Conservation (phyloP, 225 moss, liverwort and hornwort species). For the Asterella californica region DNA sequence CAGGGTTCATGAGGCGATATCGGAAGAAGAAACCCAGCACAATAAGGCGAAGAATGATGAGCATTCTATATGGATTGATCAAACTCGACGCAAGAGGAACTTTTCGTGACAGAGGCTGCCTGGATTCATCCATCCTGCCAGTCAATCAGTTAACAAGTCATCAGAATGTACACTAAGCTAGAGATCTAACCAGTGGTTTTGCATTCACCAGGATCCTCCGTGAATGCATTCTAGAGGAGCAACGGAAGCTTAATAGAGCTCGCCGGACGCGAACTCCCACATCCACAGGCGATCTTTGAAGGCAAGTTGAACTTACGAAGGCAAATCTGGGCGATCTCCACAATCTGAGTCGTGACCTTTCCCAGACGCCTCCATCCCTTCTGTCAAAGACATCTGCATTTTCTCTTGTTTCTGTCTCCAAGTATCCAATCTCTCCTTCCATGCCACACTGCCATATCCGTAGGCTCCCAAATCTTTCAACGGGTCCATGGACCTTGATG, state of each 20-base stretch:
- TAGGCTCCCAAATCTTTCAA: slow-evolving; percentile 51
- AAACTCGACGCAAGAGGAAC: slow-evolving; percentile 69
- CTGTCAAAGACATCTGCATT: slow-evolving; percentile 65
- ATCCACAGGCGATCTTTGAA: background rate
- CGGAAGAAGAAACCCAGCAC: slow-evolving; percentile 79
- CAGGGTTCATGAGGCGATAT: slow-evolving; percentile 75
- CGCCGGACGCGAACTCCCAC: no score
- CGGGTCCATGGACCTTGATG: slow-evolving; percentile 55
- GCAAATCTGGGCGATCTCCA: slow-evolving; percentile 52
- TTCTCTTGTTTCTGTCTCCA: slow-evolving; percentile 78
- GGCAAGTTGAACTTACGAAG: slow-evolving; percentile 41
- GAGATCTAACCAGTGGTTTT: background rate
- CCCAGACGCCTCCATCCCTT: slow-evolving; percentile 48
- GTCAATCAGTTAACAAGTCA: background rate
- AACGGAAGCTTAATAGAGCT: no score
- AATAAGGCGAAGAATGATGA: slow-evolving; percentile 68
- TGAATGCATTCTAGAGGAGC: no score
- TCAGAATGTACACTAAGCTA: background rate
- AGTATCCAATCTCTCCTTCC: slow-evolving; percentile 91
- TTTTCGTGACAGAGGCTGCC: slow-evolving; percentile 80
- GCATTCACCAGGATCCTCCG: no score
- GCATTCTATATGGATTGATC: slow-evolving; percentile 86
- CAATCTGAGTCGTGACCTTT: slow-evolving; percentile 44
- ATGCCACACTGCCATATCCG: slow-evolving; percentile 71
- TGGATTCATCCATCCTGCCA: slow-evolving; percentile 70